phyloP scores from a whole-genome alignment of 2,329 filamentous ascomycete genomes.

The Talaromyces funiculosus region DNA sequence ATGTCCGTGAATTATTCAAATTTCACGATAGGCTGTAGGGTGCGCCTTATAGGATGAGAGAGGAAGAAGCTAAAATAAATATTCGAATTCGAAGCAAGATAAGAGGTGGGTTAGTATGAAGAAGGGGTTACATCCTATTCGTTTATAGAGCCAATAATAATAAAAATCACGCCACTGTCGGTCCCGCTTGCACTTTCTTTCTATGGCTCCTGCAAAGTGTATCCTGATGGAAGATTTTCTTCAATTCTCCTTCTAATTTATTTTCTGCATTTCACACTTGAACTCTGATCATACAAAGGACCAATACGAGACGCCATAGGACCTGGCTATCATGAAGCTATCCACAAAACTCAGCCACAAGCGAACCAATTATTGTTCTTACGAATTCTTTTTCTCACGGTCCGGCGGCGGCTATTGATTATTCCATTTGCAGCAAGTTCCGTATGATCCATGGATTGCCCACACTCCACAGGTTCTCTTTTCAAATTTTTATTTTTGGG shows the following conservation, averaged over 20 bases:
- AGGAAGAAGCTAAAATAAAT: background rate
- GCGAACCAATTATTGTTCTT: constrained; percentile 17
- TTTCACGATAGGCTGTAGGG: background rate
- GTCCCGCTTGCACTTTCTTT: background rate
- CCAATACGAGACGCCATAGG: background rate
- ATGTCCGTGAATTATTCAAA: background rate
- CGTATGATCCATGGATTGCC: constrained; percentile 22
- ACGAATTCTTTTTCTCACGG: constrained; percentile 41
- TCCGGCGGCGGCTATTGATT: constrained; percentile 44
- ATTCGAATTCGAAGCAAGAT: background rate
- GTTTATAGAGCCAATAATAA: background rate
- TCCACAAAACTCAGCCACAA: background rate
- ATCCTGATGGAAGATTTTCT: background rate
- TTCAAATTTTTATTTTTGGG: too few relatives aligned
- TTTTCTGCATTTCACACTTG: background rate
- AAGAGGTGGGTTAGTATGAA: background rate
- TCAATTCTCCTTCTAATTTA: background rate
- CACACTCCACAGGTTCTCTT: too few relatives aligned
- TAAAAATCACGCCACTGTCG: background rate
- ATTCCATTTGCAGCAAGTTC: constrained; percentile 43
- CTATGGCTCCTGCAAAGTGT: background rate
- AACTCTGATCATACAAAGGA: background rate
- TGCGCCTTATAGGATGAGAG: background rate
- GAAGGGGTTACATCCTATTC: background rate
- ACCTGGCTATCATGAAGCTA: background rate